phyloP scores from a whole-genome alignment of 2,329 filamentous ascomycete species.

The Pseudogymnoascus sp. region DNA sequence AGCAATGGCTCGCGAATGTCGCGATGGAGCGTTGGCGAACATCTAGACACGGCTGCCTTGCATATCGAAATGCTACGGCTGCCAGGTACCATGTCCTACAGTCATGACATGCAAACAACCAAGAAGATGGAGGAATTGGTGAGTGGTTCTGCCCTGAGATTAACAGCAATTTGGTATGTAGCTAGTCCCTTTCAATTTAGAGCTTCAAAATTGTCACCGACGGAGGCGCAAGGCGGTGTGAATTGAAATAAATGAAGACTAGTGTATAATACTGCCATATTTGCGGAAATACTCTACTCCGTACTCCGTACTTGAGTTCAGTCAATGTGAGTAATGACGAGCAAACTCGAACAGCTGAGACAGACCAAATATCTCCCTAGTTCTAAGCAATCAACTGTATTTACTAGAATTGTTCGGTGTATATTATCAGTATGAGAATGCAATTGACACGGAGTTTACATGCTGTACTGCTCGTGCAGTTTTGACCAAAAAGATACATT shows the following conservation, averaged over 20 bases:
- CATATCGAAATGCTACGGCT: slow-evolving; percentile 10
- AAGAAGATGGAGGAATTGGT: not conserved
- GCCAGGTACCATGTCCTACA: slow-evolving; percentile 10
- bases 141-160: not conserved
- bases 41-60: slow-evolving; percentile 8
- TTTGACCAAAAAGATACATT: not conserved
- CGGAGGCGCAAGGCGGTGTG: not conserved
- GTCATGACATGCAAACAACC: slow-evolving; percentile 3
- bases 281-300: not conserved
- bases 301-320: not conserved
- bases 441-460: not conserved
- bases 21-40: not conserved
- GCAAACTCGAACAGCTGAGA: not conserved
- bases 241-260: not conserved
- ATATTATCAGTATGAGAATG: not conserved
- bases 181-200: not conserved
- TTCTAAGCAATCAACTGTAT: not conserved
- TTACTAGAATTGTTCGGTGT: not conserved
- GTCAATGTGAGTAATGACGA: not conserved
- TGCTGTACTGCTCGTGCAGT: not conserved
- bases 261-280: not conserved
- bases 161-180: not conserved
- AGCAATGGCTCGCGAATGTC: slow-evolving; percentile 9
- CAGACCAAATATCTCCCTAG: not conserved
- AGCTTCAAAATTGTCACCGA: not conserved